A percentile compares a stretch with the other conserved stretches of the same genome.
Conservation (phyloP, 768 basidiomycete species). For the Lentinula sp. region DNA sequence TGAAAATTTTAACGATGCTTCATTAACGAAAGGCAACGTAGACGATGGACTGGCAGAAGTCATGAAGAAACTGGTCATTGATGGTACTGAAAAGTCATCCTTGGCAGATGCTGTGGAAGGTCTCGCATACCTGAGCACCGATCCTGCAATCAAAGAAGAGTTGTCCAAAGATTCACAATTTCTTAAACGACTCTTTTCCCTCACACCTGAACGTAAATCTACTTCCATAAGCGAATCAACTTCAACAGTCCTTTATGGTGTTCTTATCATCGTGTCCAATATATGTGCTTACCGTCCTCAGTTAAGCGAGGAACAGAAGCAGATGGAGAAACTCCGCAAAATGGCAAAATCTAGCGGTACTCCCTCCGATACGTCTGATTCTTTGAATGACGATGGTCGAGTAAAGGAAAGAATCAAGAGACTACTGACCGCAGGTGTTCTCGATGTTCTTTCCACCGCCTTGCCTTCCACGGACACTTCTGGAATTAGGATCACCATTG, state of each 20-base stretch:
- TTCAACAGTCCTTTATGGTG: slow-evolving; percentile 66
- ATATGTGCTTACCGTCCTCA: slow-evolving; percentile 65
- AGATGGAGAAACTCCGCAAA: slow-evolving; percentile 70
- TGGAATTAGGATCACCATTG: slow-evolving; percentile 52
- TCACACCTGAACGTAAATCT: slow-evolving; percentile 47
- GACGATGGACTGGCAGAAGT: slow-evolving; percentile 43
- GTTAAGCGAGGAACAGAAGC: slow-evolving; percentile 74
- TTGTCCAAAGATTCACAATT: slow-evolving; percentile 51
- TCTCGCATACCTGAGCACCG: slow-evolving; percentile 73
- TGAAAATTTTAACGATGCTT: background rate
- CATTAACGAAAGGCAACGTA: slow-evolving; percentile 14
- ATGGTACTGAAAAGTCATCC: slow-evolving; percentile 31
- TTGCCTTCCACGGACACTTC: slow-evolving; percentile 56
- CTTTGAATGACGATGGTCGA: slow-evolving; percentile 57
- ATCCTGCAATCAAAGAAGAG: slow-evolving; percentile 55
- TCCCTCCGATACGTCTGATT: slow-evolving; percentile 22
- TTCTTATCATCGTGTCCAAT: slow-evolving; percentile 72
- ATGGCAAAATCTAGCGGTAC: slow-evolving; percentile 52
- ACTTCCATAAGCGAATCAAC: slow-evolving; percentile 23
- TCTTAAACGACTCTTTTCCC: slow-evolving; percentile 49
- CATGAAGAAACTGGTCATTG: slow-evolving; percentile 53
- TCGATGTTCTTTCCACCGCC: slow-evolving; percentile 55
- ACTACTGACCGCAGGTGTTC: slow-evolving; percentile 55
- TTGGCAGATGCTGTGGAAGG: slow-evolving; percentile 73
- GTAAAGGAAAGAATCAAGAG: slow-evolving; percentile 57